Evolutionary conservation across 352 stramenopile genomes (phyloP).

Genomic region (Phytophthora pinifolia): DNA sequence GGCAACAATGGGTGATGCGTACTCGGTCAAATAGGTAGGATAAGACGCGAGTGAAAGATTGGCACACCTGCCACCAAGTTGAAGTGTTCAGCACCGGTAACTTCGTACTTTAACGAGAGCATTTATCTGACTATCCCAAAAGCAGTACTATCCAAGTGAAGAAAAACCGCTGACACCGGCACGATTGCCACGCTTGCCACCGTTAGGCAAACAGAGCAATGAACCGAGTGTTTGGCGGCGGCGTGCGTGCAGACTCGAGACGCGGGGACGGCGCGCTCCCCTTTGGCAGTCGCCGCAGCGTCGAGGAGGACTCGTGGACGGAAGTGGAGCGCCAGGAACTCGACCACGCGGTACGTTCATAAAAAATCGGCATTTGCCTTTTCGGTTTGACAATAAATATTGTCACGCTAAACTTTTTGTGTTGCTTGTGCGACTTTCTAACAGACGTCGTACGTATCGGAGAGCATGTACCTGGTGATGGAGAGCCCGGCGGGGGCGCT

Average conservation of each 20-base stretch:
- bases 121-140: no score
- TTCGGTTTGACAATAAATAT: slow-evolving; percentile 10
- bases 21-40: slow-evolving; percentile 27
- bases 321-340: slow-evolving; percentile 79
- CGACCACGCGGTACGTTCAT: slow-evolving; percentile 58
- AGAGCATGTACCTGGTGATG: slow-evolving; percentile 83
- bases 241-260: slow-evolving; percentile 1
- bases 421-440: slow-evolving; percentile 3
- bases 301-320: slow-evolving; percentile 87
- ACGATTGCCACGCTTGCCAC: not conserved
- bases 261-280: slow-evolving; percentile 4
- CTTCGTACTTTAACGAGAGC: no score
- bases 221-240: slow-evolving; percentile 18
- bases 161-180: not conserved
- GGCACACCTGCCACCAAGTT: slow-evolving; percentile 14
- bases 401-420: slow-evolving; percentile 7
- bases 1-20: slow-evolving; percentile 43
- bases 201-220: slow-evolving; percentile 1
- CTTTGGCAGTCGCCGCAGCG: slow-evolving; percentile 24
- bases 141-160: no score
- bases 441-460: slow-evolving; percentile 73
- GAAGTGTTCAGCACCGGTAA: slow-evolving; percentile 2
- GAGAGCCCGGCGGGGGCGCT: slow-evolving; percentile 56
- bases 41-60: not conserved
- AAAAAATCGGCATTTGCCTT: slow-evolving; percentile 1